phyloP scores from a whole-genome alignment of 768 basidiomycete species.

The Leccinum fibrillosum region DNA sequence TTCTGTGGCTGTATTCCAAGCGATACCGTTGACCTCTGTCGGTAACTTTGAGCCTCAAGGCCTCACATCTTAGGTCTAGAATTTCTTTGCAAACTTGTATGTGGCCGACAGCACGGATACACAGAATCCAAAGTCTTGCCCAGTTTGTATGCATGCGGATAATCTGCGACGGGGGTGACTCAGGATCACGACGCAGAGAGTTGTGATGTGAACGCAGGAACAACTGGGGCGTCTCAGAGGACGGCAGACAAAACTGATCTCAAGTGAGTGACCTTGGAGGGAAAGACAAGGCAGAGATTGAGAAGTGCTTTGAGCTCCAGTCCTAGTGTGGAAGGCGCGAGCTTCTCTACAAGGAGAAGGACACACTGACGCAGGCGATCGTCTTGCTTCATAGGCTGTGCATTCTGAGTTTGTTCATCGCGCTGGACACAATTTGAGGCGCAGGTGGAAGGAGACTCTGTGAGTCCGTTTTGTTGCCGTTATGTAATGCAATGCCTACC shows the following conservation, averaged over 20 bases:
- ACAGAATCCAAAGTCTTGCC: no score
- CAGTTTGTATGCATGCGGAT: constrained; percentile 24
- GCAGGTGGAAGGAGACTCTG: no score
- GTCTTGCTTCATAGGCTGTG: no score
- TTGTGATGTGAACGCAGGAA: constrained; percentile 36
- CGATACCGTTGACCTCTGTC: constrained; percentile 21
- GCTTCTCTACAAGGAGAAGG: constrained; percentile 54
- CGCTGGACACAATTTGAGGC: no score
- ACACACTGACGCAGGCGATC: constrained; percentile 20
- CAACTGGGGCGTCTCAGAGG: constrained; percentile 37
- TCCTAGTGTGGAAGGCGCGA: constrained; percentile 37
- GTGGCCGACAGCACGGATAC: no score
- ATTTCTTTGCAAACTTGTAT: no score
- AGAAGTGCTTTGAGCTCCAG: constrained; percentile 55
- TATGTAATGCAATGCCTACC: no score
- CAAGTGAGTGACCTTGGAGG: constrained; percentile 43
- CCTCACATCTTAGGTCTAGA: no score
- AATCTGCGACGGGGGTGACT: no score
- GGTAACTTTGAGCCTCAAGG: constrained; percentile 16
- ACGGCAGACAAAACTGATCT: constrained; percentile 44
- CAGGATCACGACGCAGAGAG: no score
- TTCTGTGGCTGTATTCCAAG: constrained; percentile 14
- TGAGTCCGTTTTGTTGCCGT: no score
- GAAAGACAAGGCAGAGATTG: constrained; percentile 60
- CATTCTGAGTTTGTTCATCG: no score